Evolutionary conservation across 768 basidiomycete genomes (phyloP).

Genomic region (Serendipita sp.): DNA sequence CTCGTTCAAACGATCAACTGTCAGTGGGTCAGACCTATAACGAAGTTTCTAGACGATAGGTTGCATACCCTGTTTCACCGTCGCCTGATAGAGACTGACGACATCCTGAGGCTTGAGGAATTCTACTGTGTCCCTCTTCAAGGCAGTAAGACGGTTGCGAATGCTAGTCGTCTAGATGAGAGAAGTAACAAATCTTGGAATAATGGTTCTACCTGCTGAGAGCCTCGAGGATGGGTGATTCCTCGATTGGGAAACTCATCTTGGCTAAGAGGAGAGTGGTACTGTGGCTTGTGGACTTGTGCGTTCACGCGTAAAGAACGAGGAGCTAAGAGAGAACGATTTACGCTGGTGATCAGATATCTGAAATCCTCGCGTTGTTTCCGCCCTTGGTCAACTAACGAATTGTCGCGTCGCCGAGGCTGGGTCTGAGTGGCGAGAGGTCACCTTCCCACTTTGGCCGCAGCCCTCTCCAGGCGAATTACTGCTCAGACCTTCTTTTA

Average conservation of each 20-base stretch:
- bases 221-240: conserved; percentile 85
- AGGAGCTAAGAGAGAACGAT: conserved; percentile 73
- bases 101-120: conserved; percentile 92
- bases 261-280: background rate
- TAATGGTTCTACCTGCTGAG: conserved; percentile 57
- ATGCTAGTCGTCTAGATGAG: conserved; percentile 36
- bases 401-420: background rate
- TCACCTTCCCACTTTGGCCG: background rate
- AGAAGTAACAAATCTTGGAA: conserved; percentile 15
- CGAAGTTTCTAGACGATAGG: background rate
- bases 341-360: conserved; percentile 45
- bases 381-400: conserved; percentile 35
- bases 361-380: conserved; percentile 79
- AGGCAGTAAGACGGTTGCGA: conserved; percentile 82
- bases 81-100: conserved; percentile 76
- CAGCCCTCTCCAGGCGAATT: background rate
- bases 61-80: conserved; percentile 76
- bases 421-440: background rate
- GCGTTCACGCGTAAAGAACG: conserved; percentile 72
- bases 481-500: background rate
- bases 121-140: conserved; percentile 84
- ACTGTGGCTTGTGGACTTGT: conserved; percentile 59
- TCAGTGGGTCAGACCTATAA: conserved; percentile 6
- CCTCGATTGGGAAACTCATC: conserved; percentile 24
- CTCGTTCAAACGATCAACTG: conserved; percentile 83